Base-by-base conservation (phyloP, 2,329 filamentous ascomycete species). In the Trichophyton equinum region DNA sequence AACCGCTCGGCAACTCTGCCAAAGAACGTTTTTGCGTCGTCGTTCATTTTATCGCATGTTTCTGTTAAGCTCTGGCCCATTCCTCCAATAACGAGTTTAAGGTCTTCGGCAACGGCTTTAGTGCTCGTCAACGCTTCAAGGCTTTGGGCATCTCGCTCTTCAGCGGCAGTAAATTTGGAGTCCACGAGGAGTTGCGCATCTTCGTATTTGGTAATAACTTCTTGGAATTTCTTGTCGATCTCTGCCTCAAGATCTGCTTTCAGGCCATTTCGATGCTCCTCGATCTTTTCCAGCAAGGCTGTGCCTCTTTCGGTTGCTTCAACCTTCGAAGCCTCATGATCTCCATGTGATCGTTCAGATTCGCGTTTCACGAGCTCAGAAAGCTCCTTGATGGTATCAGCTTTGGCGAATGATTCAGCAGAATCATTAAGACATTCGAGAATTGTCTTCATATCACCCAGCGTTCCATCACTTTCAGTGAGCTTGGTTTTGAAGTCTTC, bases 1-100 rank as follows among this genome's bases (percentile, higher is more conserved):
- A 85, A n/a, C n/a, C n/a, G n/a, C 55, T 92, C 86, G 60, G 95
- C 89, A 13, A 96, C 87, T 65, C 87, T 86, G 58, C 81, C 83
- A 67, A 95, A 92, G 33, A 96, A 89, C 0, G 88, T 91, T 75
- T 89, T 89, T 6, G 89, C 92, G 51, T 94, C 90, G 68, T 90
- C 86, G 61, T 89, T 85, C 81, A 92, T 87, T 74, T 91, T 92
- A 69, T 95, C 89, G 61, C 91, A 82, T 0, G 88, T 87, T 60
- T 95, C 89, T 0, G 86, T 88, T 60, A 96, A 85, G 5, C 85
- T 86, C 40, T 84, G 84, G 6, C 90, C 89, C 55, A 96, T 85
- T 0, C 89, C 91, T 67, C 95, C 91, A 61, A 96, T 86, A 0
- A 95, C 83, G 7, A 89, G 77, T 72, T 89, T 92, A 62, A 97